Conservation (phyloP, 306 rosid species). For the Quercus aquifolioides region DNA sequence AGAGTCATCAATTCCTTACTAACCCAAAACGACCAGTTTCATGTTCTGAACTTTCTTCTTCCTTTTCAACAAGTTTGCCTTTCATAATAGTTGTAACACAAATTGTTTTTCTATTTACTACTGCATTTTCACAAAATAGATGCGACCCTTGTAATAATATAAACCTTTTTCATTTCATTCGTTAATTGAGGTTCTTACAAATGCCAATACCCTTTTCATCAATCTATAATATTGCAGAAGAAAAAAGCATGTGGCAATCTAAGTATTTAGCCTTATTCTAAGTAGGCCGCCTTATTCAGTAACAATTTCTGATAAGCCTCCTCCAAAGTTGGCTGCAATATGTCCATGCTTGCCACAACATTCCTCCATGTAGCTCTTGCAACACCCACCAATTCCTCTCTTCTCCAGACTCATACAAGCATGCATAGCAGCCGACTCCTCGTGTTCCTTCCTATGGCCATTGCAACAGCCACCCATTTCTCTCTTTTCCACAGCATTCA, state of each 20-base stretch:
- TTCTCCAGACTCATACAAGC: constrained; percentile 52
- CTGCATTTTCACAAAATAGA: no score
- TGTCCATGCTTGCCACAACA: constrained; percentile 58
- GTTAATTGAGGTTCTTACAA: not conserved
- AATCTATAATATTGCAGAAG: constrained; percentile 1
- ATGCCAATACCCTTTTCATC: constrained; percentile 1
- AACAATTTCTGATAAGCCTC: constrained; percentile 58
- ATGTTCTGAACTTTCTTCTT: no score
- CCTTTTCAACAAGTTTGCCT: no score
- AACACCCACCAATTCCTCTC: constrained; percentile 63
- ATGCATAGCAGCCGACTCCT: constrained; percentile 14
- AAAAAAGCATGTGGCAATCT: constrained; percentile 12
- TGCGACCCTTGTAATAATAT: not conserved
- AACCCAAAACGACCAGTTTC: no score
- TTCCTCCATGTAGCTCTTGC: constrained; percentile 83
- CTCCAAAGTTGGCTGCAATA: constrained; percentile 39
- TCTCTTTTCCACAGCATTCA: not conserved
- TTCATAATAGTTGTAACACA: no score
- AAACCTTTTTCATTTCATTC: not conserved
- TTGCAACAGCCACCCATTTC: constrained; percentile 32
- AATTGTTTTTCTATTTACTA: no score
- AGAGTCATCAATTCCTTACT: no score
- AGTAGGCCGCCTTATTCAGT: constrained; percentile 43
- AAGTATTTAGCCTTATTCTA: constrained; percentile 2
- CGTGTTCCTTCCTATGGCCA: constrained; percentile 19